Percentiles rank a stretch among this genome's conserved stretches.
phyloP scores from a whole-genome alignment of 2,329 filamentous ascomycete species.

The Catunica adiposa region DNA sequence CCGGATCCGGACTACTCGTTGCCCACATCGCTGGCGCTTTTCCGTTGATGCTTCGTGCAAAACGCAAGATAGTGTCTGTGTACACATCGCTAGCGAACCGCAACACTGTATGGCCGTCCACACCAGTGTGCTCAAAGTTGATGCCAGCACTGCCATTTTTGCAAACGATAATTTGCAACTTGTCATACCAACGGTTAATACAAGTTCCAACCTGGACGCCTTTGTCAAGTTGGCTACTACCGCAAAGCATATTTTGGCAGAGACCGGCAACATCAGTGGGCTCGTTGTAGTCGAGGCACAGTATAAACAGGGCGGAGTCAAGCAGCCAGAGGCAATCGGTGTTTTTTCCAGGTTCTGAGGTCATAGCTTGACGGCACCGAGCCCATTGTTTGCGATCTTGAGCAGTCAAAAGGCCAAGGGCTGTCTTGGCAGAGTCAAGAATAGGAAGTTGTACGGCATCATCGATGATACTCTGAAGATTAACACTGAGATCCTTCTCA shows the following conservation, averaged over 20 bases:
- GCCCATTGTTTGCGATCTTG: slow-evolving; percentile 97
- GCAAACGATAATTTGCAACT: slow-evolving; percentile 96
- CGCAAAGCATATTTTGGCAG: slow-evolving; percentile 98
- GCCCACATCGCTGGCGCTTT: slow-evolving; percentile 85
- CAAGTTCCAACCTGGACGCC: slow-evolving; percentile 95
- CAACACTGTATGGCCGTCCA: slow-evolving; percentile 91
- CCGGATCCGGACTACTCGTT: slow-evolving; percentile 75
- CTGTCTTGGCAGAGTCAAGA: slow-evolving; percentile 87
- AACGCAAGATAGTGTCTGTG: slow-evolving; percentile 91
- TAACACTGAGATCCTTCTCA: slow-evolving; percentile 80
- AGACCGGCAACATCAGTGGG: slow-evolving; percentile 64
- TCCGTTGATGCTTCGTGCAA: slow-evolving; percentile 77
- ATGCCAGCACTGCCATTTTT: slow-evolving; percentile 97
- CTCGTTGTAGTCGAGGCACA: slow-evolving; percentile 87
- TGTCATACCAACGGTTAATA: slow-evolving; percentile 98
- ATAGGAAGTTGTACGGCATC: slow-evolving; percentile 82
- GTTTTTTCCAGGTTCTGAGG: slow-evolving; percentile 71
- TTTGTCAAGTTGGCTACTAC: slow-evolving; percentile 76
- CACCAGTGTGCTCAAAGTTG: slow-evolving; percentile 97
- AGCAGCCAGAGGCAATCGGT: slow-evolving; percentile 95
- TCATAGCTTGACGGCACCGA: slow-evolving; percentile 71
- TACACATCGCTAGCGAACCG: slow-evolving; percentile 93
- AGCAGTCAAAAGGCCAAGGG: slow-evolving; percentile 81
- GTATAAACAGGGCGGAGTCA: slow-evolving; percentile 79
- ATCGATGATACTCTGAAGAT: slow-evolving; percentile 79